Base-by-base conservation (phyloP, 2,329 filamentous ascomycete species). In the Colletotrichum tanaceti region DNA sequence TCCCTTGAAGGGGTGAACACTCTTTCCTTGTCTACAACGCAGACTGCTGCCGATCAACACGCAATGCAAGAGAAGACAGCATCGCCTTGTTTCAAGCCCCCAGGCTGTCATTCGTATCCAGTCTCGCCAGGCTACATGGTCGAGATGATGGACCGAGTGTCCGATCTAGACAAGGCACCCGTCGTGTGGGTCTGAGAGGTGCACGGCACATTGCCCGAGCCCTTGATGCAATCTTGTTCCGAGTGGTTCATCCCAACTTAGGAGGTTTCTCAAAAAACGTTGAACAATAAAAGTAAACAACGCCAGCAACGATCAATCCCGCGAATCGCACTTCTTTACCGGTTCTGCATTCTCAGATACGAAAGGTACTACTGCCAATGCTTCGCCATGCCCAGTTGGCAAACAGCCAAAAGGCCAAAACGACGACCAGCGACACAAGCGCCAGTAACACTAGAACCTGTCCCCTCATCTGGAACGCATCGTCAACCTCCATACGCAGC, bases 391-490 rank as follows among this genome's bases (percentile, higher is more conserved):
- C 11, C 60, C 69, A 70, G 41, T 39, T 53, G 50, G 58, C 46
- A 14, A 70, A 10, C 4, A 53, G 1, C 73, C 75, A 79, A 2
- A 68, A 63, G 5, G 62, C 74, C 78, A 77, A 80, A 1, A 74
- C 28, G 5, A 73, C 71, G 6, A 72, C 72, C 18, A 79, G 72
- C 5, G 74, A 72, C 35, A 80, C 72, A 20, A 83, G 74, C 10
- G 79, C 79, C 73, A 91, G 74, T 2, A 77, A 80, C 4, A 84
- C 74, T 28, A 90, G 78, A n/a, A 91, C 83, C 22, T 79, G 79
- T 13, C 81, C 79, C 28, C 87, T 83, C 75, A 91, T 81, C 75
- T 86, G 84, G 71, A 92, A 88, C 3, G 90, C 90, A 73, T 91
- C 89, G 3, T 82, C 82, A 18, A 89, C 83, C 75, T 92, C 87